Conservation (phyloP, 139 green algal species). For the Auxenochlorella pyrenoidosa region DNA sequence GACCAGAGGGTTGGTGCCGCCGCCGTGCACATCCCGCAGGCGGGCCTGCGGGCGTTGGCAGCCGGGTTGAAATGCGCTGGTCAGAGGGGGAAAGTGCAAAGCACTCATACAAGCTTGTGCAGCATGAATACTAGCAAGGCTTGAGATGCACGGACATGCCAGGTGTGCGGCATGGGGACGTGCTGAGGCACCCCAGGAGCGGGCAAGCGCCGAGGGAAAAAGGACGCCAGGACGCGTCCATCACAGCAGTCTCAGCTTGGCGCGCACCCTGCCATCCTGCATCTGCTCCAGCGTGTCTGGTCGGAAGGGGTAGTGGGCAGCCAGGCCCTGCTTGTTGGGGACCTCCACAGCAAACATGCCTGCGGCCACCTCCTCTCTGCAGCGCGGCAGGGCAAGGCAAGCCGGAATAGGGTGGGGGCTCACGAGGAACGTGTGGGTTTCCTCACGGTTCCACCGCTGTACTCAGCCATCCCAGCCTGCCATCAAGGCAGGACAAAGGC, state of each 20-base stretch:
- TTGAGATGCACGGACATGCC: not conserved
- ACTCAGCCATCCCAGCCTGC: no score
- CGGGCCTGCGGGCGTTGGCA: not conserved
- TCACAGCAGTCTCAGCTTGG: no score
- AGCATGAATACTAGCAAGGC: no score
- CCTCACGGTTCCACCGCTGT: no score
- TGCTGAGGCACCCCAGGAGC: not conserved
- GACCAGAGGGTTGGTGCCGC: conserved; percentile 64
- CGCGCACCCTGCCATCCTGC: not conserved
- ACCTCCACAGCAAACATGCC: conserved; percentile 65
- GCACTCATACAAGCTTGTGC: no score
- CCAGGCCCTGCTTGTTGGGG: conserved; percentile 55
- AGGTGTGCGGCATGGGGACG: not conserved
- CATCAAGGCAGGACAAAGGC: no score
- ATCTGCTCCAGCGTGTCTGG: conserved; percentile 16
- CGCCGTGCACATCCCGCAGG: conserved; percentile 17
- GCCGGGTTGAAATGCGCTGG: no score
- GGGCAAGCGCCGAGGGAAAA: not conserved
- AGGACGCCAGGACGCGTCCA: no score
- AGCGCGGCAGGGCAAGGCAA: not conserved
- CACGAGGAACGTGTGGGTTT: not conserved
- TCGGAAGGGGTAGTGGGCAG: conserved; percentile 69
- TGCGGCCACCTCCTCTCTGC: conserved; percentile 52
- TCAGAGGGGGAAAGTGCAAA: no score
- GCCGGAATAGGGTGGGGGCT: not conserved